Evolutionary conservation across 169 alveolate species (phyloP).

Genomic region (Plasmodium malariae): DNA sequence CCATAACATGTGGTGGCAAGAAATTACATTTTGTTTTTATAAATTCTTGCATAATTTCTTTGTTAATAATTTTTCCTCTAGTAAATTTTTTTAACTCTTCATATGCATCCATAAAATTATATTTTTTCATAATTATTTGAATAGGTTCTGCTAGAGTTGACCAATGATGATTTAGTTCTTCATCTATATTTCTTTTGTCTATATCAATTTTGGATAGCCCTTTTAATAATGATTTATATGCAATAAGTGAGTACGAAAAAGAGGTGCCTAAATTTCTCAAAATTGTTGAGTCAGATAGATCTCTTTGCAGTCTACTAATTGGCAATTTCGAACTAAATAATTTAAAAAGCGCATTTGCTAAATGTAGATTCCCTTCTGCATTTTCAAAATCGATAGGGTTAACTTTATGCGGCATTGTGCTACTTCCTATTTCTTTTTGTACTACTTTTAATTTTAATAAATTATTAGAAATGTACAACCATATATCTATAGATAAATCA

Average conservation of each 20-base stretch:
- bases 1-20: conserved; percentile 28
- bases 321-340: conserved; percentile 92
- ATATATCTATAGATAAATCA: conserved; percentile 95
- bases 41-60: conserved; percentile 74
- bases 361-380: conserved; percentile 96
- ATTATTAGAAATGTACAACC: conserved; percentile 92
- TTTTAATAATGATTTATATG: conserved; percentile 86
- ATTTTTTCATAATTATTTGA: conserved; percentile 92
- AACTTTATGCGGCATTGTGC: conserved; percentile 99
- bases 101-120: conserved; percentile 80
- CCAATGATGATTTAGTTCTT: conserved; percentile 93
- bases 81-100: conserved; percentile 82
- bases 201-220: conserved; percentile 91
- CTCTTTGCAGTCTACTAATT: conserved; percentile 95
- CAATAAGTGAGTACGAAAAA: conserved; percentile 88
- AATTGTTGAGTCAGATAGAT: conserved; percentile 96
- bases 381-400: conserved; percentile 97
- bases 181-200: conserved; percentile 77
- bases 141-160: conserved; percentile 95
- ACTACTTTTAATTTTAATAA: conserved; percentile 78
- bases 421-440: conserved; percentile 95
- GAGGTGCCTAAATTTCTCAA: conserved; percentile 94
- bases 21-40: conserved; percentile 52
- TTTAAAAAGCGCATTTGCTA: conserved; percentile 91
- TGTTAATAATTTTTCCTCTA: conserved; percentile 74